A percentile compares a stretch with the other conserved stretches of the same genome.
Conservation (phyloP, 2,329 filamentous ascomycete genomes). For the Stenocarpella maydis region DNA sequence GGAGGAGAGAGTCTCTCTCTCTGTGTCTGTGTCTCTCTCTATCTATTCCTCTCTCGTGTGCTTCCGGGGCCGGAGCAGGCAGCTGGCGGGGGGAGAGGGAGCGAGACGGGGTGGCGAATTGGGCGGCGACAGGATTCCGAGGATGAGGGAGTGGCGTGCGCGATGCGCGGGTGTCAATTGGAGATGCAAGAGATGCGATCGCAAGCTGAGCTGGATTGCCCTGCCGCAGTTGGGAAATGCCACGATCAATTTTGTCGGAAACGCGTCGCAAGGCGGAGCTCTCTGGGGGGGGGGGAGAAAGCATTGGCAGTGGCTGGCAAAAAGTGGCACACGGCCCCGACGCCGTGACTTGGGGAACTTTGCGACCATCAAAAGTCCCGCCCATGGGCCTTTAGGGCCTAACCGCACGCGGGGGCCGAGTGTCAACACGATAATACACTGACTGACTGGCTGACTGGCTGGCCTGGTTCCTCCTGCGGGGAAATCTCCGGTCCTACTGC, state of each 20-base stretch:
- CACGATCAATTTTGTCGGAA: conserved; percentile 31
- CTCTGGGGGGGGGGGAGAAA: conserved; percentile 27
- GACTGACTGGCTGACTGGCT: too few relatives aligned
- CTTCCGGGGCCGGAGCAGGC: conserved; percentile 16
- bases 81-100: conserved; percentile 12
- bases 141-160: conserved; percentile 15
- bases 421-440: conserved; percentile 4
- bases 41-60: background rate
- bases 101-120: conserved; percentile 20
- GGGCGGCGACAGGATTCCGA: conserved; percentile 19
- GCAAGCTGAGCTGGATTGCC: conserved; percentile 25
- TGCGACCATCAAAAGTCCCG: conserved; percentile 25
- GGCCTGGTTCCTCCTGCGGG: conserved; percentile 1
- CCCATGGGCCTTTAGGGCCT: background rate
- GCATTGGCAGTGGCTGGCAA: conserved; percentile 29
- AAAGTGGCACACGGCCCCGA: conserved; percentile 23
- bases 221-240: conserved; percentile 29
- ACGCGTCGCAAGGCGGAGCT: conserved; percentile 31
- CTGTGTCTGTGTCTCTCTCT: background rate
- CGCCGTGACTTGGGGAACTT: conserved; percentile 26
- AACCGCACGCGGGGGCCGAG: conserved; percentile 12
- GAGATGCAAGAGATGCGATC: conserved; percentile 27
- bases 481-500: too few relatives aligned
- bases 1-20: conserved; percentile 8
- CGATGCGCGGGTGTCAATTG: conserved; percentile 32